These are phyloP conservation scores for Zarea fungicola DNA, from an alignment of 2,329 filamentous ascomycete species.

Conservation along the genomic window DNA sequence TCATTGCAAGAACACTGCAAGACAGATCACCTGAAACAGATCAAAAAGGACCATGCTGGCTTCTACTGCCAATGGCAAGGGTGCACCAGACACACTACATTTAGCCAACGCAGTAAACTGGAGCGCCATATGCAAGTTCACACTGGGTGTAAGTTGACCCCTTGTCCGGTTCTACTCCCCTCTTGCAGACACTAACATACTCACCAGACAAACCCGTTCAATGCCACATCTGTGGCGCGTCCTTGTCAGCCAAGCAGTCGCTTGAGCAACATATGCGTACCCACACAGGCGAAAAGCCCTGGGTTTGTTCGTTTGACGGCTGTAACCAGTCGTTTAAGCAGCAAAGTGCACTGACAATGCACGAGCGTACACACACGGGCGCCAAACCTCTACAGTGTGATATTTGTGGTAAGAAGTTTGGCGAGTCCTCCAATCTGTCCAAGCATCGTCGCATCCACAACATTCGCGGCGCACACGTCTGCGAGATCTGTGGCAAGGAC, in stretches of 20 bases:
- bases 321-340: constrained; percentile 60
- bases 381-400: constrained; percentile 57
- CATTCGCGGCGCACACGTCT: constrained; percentile 45
- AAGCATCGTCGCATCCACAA: constrained; percentile 61
- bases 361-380: constrained; percentile 60
- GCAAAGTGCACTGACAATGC: constrained; percentile 64
- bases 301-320: constrained; percentile 44
- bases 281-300: constrained; percentile 62
- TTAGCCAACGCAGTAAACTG: constrained; percentile 57
- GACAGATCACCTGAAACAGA: constrained; percentile 40
- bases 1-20: constrained; percentile 53
- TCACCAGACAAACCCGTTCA: constrained; percentile 52
- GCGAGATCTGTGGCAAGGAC: constrained; percentile 48
- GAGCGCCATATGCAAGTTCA: constrained; percentile 62
- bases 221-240: constrained; percentile 50
- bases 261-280: constrained; percentile 62
- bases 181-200: constrained; percentile 7
- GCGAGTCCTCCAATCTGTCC: constrained; percentile 61
- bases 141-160: constrained; percentile 51
- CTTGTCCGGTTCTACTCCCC: not conserved
- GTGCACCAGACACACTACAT: constrained; percentile 49
- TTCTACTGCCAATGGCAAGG: constrained; percentile 53
- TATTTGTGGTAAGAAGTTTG: constrained; percentile 54
- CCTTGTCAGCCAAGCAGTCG: constrained; percentile 62
- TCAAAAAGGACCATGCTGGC: constrained; percentile 40